A percentile compares a stretch with the other conserved stretches of the same genome.
phyloP scores from a whole-genome alignment of 176 grass and related monocot genomes.

The Carex cristatella region DNA sequence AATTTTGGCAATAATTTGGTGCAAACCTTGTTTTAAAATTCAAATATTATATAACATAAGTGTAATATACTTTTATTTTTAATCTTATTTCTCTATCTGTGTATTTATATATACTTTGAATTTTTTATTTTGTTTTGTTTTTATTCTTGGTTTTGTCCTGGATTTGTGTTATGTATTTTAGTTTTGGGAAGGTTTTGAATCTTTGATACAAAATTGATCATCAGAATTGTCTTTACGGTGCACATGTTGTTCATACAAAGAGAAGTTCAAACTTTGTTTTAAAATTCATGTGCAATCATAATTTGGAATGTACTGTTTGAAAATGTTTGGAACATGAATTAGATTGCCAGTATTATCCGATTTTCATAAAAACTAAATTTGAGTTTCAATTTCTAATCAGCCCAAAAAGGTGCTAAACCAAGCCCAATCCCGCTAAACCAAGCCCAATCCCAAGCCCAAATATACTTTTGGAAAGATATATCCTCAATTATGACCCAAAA shows the following conservation, averaged over 20 bases:
- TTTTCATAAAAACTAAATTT: background rate
- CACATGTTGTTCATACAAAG: background rate
- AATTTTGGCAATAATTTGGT: background rate
- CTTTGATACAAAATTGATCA: background rate
- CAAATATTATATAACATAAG: no score
- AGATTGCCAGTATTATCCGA: background rate
- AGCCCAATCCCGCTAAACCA: background rate
- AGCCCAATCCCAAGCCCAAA: background rate
- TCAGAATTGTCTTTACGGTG: background rate
- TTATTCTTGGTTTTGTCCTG: no score
- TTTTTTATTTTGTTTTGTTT: no score
- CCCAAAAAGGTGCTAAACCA: background rate
- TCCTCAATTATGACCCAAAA: background rate
- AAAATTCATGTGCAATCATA: background rate
- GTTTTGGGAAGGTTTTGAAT: background rate
- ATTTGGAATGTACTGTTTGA: background rate
- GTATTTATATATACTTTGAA: no score
- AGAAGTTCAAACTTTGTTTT: background rate
- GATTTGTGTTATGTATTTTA: no score
- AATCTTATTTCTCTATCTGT: no score
- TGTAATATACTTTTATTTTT: no score
- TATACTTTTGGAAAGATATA: background rate
- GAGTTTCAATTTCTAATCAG: background rate
- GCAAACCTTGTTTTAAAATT: background rate
- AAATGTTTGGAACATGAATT: background rate